These are phyloP conservation scores for Ganoderma lingzhi DNA, from an alignment of 1,284 basidiomycete species.

Conservation along the genomic window DNA sequence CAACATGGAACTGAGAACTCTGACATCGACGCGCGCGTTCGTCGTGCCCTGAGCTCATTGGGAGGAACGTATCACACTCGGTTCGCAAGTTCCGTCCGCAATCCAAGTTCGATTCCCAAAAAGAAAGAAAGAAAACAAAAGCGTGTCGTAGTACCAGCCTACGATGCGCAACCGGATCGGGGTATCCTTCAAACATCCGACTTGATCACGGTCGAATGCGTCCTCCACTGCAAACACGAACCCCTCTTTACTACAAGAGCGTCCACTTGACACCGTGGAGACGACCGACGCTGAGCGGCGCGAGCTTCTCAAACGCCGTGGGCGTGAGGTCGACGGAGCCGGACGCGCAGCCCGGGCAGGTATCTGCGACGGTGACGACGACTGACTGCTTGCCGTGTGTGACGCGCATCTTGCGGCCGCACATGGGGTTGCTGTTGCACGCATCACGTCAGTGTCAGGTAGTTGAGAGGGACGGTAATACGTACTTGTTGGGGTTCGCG, in stretches of 20 bases:
- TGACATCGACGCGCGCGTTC: no score
- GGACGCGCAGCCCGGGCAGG: conserved; percentile 50
- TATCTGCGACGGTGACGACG: conserved; percentile 50
- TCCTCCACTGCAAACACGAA: not conserved
- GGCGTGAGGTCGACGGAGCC: conserved; percentile 52
- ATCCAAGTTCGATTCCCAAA: not conserved
- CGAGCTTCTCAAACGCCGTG: conserved; percentile 50
- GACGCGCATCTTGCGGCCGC: conserved; percentile 42
- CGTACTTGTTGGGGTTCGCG: conserved; percentile 31
- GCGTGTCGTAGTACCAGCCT: not conserved
- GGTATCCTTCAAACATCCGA: no score
- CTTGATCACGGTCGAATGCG: no score
- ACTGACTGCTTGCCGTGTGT: conserved; percentile 32
- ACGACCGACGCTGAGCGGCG: conserved; percentile 36
- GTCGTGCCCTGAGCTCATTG: no score
- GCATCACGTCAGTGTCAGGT: not conserved
- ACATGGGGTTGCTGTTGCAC: conserved; percentile 43
- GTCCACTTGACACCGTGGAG: conserved; percentile 35
- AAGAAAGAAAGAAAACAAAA: not conserved
- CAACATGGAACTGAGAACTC: no score
- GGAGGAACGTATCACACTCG: no score
- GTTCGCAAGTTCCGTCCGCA: not conserved
- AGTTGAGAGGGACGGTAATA: not conserved
- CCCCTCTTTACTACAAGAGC: conserved; percentile 14
- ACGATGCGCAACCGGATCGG: not conserved